Base-by-base conservation (phyloP, 202 grass and related monocot genomes). In the Bolboschoenoplectus hybrid region DNA sequence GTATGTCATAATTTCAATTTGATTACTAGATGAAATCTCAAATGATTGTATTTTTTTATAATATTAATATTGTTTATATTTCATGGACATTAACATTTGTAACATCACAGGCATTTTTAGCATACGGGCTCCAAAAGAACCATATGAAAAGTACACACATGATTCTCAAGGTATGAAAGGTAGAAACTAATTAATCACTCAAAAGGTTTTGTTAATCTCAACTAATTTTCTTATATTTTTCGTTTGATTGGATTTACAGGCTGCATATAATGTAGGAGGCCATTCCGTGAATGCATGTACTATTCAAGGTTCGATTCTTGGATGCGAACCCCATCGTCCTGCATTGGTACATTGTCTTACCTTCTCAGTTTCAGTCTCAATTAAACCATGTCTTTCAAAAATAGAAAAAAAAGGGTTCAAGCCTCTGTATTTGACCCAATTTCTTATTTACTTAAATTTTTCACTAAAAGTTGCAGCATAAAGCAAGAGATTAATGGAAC, bases 251-350 rank as follows among this genome's bases (percentile, higher is more conserved):
- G 9, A 74, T 85, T 69, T 69, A 68, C 88, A 99, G 97, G 97
- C 97, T 71, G 87, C 92, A 84, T 99, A 99, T 69, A 91, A 97
- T 61, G 88, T 99, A 16, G 97, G 97, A 67, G 97, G 97, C 5
- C 85, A 94, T 88, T 97, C 93, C 68, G 85, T 99, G 57, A 99
- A 96, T 80, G 90, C 93, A 63, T 88, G 90, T 71, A 89, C 80
- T 81, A 97, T 99, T 85, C 93, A 92, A 46, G 91, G 82, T 87
- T 99, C 85, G 80, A 99, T 99, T 91, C 89, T 99, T 60, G 93
- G 97, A 91, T 99, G 97, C 6, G 93, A 93, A 87, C 89, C 89
- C 9, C 90, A 94, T 89, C 92, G 92, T 79, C 92, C 97, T 85
- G 88, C 93, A 63, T 62, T 89, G 88, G 97, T 99, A 95, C 16